These are phyloP conservation scores for Pyrenophora graminea DNA, from an alignment of 2,329 filamentous ascomycete species.

Conservation along the genomic window DNA sequence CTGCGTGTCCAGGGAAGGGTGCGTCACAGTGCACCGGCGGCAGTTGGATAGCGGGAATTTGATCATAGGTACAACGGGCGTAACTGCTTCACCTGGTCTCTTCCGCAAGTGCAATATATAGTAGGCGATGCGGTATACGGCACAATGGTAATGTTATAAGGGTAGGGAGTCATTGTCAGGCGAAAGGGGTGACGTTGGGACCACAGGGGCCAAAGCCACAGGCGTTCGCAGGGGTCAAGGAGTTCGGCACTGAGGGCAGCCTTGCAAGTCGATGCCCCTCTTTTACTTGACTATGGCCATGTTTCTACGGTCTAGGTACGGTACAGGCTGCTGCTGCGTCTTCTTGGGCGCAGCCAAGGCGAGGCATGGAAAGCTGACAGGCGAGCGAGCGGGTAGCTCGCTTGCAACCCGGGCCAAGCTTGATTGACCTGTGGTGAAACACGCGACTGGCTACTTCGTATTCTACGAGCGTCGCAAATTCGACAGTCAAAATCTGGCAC, in stretches of 20 bases:
- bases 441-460: constrained; percentile 17
- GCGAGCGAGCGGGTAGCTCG: constrained; percentile 13
- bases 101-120: no score
- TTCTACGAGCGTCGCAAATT: constrained; percentile 12
- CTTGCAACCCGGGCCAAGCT: constrained; percentile 14
- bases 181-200: constrained; percentile 8
- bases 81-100: no score
- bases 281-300: neutral
- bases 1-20: neutral
- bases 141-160: no score
- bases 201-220: constrained; percentile 3
- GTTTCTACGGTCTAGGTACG: neutral
- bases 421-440: constrained; percentile 30
- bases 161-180: neutral
- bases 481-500: constrained; percentile 1
- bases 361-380: neutral
- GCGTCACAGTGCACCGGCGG: constrained; percentile 4
- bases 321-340: constrained; percentile 4
- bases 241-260: constrained; percentile 1
- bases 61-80: no score
- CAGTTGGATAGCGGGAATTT: neutral
- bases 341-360: constrained; percentile 19
- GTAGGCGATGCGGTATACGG: no score
- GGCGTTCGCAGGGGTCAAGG: constrained; percentile 8
- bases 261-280: constrained; percentile 12